These are phyloP conservation scores for Micromonas commoda DNA, from an alignment of 139 green algal species.

Conservation along the genomic window DNA sequence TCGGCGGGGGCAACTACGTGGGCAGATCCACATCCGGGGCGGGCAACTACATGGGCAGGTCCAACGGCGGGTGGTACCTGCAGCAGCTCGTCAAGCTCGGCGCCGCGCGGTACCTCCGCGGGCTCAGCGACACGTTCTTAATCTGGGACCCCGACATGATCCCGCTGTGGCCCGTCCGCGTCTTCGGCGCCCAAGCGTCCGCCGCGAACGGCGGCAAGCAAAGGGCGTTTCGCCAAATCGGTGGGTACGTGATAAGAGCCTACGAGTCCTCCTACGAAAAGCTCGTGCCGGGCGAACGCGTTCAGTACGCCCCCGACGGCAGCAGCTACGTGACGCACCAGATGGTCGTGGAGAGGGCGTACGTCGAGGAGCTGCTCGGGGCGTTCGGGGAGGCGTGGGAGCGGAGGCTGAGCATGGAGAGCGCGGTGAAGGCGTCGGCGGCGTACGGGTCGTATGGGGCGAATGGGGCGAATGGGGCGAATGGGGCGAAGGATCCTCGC, in stretches of 20 bases:
- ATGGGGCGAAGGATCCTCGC: no score
- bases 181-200: constrained; percentile 11
- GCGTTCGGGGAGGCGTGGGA: background rate
- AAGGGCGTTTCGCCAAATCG: constrained; percentile 1
- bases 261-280: constrained; percentile 17
- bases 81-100: constrained; percentile 30
- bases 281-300: background rate
- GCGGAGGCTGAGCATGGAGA: background rate
- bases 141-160: constrained; percentile 35
- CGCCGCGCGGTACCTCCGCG: background rate
- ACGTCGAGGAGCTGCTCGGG: constrained; percentile 7
- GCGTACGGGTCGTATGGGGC: background rate
- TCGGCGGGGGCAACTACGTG: no score
- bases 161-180: background rate
- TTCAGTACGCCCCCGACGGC: constrained; percentile 14
- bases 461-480: no score
- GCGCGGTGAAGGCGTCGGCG: background rate
- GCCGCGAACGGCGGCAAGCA: background rate
- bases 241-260: background rate
- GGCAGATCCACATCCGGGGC: no score
- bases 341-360: constrained; percentile 4
- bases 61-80: constrained; percentile 15
- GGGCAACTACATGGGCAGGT: background rate
- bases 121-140: constrained; percentile 3
- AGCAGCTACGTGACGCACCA: constrained; percentile 12